These are phyloP conservation scores for Starmerella floris DNA, from an alignment of 805 yeast genomes.

Conservation along the genomic window DNA sequence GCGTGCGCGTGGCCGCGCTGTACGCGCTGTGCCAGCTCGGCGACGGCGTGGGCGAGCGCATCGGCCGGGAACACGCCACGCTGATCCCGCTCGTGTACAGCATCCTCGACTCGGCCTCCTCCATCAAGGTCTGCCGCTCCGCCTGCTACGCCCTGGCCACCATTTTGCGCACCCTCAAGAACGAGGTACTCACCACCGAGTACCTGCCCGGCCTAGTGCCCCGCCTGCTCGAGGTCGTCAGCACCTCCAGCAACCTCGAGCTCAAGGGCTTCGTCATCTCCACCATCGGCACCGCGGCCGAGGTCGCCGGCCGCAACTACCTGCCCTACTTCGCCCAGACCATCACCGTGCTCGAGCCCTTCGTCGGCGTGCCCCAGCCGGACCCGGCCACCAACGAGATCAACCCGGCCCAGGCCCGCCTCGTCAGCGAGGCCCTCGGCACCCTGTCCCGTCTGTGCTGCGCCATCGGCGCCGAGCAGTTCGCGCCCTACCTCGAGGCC, in stretches of 20 bases:
- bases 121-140: constrained; percentile 70
- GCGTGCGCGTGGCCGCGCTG: constrained; percentile 77
- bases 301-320: constrained; percentile 81
- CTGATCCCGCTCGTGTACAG: constrained; percentile 76
- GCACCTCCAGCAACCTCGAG: constrained; percentile 43
- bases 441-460: constrained; percentile 88
- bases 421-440: constrained; percentile 85
- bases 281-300: constrained; percentile 94
- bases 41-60: constrained; percentile 67
- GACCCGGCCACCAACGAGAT: constrained; percentile 70
- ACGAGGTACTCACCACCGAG: constrained; percentile 60
- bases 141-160: constrained; percentile 90
- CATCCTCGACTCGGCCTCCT: constrained; percentile 74
- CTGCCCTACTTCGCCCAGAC: constrained; percentile 76
- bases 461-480: constrained; percentile 87
- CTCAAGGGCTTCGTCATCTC: constrained; percentile 59
- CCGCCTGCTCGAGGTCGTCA: constrained; percentile 72
- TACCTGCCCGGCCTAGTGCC: constrained; percentile 85
- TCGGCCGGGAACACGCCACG: constrained; percentile 71
- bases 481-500: constrained; percentile 74
- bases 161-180: constrained; percentile 77
- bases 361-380: constrained; percentile 43
- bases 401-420: constrained; percentile 48
- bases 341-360: constrained; percentile 68
- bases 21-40: constrained; percentile 68